A percentile compares a stretch with the other conserved stretches of the same genome.
These are phyloP conservation scores for Malus domestica DNA, from an alignment of 306 rosid genomes.

Conservation along the genomic window ASM211411v1 NC_041803.1:11130001-11130500, in stretches of 20 bases:
- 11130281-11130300: background rate
- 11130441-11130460: background rate
- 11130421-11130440: background rate
- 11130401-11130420: background rate
- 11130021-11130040: too few relatives aligned
- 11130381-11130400: background rate
- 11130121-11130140: background rate
- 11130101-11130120: background rate
- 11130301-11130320: background rate
- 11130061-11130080: background rate
- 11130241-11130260: too few relatives aligned
- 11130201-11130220: too few relatives aligned
- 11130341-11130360: background rate
- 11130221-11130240: too few relatives aligned
- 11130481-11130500: background rate
- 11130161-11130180: too few relatives aligned
- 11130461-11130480: background rate
- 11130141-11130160: background rate
- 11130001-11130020: too few relatives aligned
- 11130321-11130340: background rate
- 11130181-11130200: too few relatives aligned
- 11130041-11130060: background rate
- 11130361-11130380: background rate
- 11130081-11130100: background rate
- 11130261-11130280: too few relatives aligned